Evolutionary conservation across 768 basidiomycete species (phyloP).

Genomic region (Mycena vitilis): DNA sequence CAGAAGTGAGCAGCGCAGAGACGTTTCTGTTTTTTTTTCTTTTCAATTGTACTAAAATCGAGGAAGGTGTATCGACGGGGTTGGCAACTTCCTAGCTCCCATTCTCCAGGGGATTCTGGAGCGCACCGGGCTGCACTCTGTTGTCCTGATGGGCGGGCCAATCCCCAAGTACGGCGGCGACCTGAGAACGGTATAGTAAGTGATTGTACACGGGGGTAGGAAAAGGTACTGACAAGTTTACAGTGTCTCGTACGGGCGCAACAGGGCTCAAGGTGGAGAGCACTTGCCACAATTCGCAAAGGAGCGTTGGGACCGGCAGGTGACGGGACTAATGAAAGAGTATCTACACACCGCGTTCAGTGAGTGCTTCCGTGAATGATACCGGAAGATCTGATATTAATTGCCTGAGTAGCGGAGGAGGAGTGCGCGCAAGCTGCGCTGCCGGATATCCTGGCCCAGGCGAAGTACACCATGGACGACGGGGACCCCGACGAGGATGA

Average conservation of each 20-base stretch:
- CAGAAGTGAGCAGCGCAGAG: background rate
- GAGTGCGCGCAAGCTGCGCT: background rate
- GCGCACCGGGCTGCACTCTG: background rate
- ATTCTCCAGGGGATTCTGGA: slow-evolving; percentile 4
- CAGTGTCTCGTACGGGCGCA: slow-evolving; percentile 1
- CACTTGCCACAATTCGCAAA: background rate
- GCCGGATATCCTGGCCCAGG: background rate
- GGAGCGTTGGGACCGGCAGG: background rate
- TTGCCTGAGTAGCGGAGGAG: too few relatives aligned
- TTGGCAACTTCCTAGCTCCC: background rate
- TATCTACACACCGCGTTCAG: background rate
- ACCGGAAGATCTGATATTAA: background rate
- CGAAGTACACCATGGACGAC: background rate
- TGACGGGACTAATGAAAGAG: background rate
- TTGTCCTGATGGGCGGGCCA: background rate
- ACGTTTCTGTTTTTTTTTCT: too few relatives aligned
- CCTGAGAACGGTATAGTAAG: slow-evolving; percentile 1
- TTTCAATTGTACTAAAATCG: too few relatives aligned
- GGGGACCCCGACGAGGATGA: background rate
- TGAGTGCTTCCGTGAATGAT: background rate
- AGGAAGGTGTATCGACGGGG: slow-evolving; percentile 7
- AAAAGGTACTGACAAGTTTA: background rate
- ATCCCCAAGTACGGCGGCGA: slow-evolving; percentile 2
- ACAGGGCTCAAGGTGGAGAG: background rate
- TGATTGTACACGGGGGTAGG: background rate